Evolutionary conservation across 345 rosid genomes (phyloP), one percentile per base, ranked within the genome.

Genomic region (Acer negundo): DNA sequence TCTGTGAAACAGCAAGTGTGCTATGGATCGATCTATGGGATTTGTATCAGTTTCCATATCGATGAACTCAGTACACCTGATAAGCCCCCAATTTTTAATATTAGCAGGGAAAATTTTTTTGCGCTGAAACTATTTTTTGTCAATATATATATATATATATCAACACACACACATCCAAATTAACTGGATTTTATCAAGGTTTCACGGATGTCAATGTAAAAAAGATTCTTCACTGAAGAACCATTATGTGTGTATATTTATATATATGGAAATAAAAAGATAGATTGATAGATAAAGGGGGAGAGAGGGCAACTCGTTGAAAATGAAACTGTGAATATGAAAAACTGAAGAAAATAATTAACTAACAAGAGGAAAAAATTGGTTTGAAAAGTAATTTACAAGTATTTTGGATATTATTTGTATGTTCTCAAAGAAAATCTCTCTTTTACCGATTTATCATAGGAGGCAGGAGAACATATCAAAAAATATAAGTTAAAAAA

Each of bases 1-100:
- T 76, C 97, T 87, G 85, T 94, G 98, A 80, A 94, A 94, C 83
- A 94, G 85, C 19, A 94, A 73, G 81, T 94, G 98, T 19, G 98
- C 98, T 70, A 94, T 89, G 61, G 98, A 89, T 78, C 98, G 92
- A 82, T 94, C 98, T 72, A 94, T 94, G 40, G 98, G 98, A 81
- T 94, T 94, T 58, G 97, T 93, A 78, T 89, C 91, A 67, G 98
- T 93, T 86, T 94, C 97, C 16, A 93, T 86, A 79, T 88, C 98
- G 83, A 91, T 79, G 79, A 86, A 90, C 44, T 82, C 92, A 65
- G 78, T 74, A 78, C 89, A 81, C 93, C 98, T 93, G 88, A 66
- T 47, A 26, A 78, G 31, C 67, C 38, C 67, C 38, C 73, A 82
- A 40, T 69, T 62, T 66, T 35, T 74, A 44, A 40, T 17, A 24